Base-by-base conservation (phyloP, 768 basidiomycete species). In the Podaxis sp. region DNA sequence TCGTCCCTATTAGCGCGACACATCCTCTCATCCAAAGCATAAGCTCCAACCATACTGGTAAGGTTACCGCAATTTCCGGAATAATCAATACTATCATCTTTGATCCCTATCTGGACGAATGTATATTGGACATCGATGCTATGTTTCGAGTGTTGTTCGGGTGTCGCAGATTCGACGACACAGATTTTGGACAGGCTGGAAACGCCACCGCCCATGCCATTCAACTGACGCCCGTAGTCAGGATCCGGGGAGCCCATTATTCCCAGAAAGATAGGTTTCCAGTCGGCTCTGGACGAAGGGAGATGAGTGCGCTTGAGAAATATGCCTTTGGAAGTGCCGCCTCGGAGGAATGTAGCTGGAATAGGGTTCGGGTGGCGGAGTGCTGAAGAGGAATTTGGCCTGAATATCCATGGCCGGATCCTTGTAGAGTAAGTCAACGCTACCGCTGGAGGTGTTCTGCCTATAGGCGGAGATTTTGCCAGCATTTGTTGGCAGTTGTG, bases 191-290 rank as follows among this genome's bases (percentile, higher is more conserved):
- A 89, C 5, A 90, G 77, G 59, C 86, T 89, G 14, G 86, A 88
- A 7, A 89, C 73, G 3, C 90, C 90, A 5, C 90, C 89, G 7
- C 90, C 90, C 87, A 91, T 89, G 10, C 90, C 90, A 64, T 93
- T 86, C 13, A 91, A 76, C 71, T 93, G 90, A 14, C 88, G 76
- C 1, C 82, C 83, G 64, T 89, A 74, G 57, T 80, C 74, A 1
- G 84, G 77, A 66, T 93, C 90, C 0, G 90, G 90, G 2, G 89
- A 90, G n/a, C 90, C 90, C 89, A 91, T 91, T 13, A 90, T 80
- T 0, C 86, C 82, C 7, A 87, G 78, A 64, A 91, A 87, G 51
- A 90, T 83, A 35, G 74, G 73, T 14, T 74, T 70, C 89, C 88
- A 90, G 68, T 81, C 71, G 0, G 75, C 65, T 13, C 68, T 74